These are phyloP conservation scores for Diaporthe helianthi DNA, from an alignment of 2,329 filamentous ascomycete genomes.

Conservation along the genomic window DNA sequence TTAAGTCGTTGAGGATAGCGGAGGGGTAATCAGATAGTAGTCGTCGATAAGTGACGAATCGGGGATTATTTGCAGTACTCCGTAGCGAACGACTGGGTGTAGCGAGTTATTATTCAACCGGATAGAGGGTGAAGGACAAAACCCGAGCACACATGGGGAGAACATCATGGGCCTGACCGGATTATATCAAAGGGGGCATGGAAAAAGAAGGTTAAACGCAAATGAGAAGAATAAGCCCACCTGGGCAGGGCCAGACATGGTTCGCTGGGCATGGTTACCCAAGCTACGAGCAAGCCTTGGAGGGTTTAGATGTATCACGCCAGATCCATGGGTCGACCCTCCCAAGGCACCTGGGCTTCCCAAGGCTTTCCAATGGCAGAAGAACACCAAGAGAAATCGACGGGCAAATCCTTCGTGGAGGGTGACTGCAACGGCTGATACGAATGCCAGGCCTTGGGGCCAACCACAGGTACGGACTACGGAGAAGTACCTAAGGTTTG, in stretches of 20 bases:
- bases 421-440: slow-evolving; percentile 25
- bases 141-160: slow-evolving; percentile 3
- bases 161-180: background rate
- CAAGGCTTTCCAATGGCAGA: background rate
- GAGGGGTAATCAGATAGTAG: background rate
- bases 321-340: background rate
- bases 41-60: background rate
- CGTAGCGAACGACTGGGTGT: slow-evolving; percentile 1
- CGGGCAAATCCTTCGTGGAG: background rate
- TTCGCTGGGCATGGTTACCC: slow-evolving; percentile 21
- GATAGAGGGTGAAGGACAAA: no score
- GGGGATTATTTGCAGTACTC: background rate
- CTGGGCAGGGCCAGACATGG: background rate
- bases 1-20: background rate
- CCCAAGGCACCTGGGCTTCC: no score
- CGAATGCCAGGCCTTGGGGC: slow-evolving; percentile 14
- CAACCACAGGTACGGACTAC: slow-evolving; percentile 6
- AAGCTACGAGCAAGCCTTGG: no score
- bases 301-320: background rate
- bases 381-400: background rate
- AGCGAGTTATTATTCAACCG: background rate
- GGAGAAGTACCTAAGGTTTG: slow-evolving; percentile 20
- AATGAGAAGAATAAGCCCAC: slow-evolving; percentile 4
- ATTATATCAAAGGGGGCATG: slow-evolving; percentile 3
- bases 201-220: slow-evolving; percentile 6